phyloP scores from a whole-genome alignment of 176 grass and related monocot genomes.

The Paspalum notatum region DNA sequence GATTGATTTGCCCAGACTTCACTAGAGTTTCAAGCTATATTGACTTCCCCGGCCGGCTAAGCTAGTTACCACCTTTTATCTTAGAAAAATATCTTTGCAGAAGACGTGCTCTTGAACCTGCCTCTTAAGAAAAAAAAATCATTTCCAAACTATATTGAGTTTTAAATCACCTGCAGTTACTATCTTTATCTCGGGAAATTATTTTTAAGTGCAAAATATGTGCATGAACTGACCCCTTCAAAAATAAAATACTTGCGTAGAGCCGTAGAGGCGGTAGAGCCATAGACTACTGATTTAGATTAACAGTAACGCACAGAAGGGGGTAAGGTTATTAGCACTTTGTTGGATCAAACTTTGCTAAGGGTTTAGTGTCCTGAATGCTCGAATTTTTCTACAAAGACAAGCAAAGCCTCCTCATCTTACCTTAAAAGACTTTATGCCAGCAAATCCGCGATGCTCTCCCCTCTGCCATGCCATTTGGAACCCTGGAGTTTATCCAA shows the following conservation, averaged over 20 bases:
- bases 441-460: slow-evolving; percentile 22
- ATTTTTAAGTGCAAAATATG: not conserved
- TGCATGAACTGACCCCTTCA: not conserved
- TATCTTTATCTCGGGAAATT: not conserved
- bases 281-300: slow-evolving; percentile 1
- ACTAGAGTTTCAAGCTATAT: not conserved
- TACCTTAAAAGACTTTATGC: slow-evolving; percentile 41
- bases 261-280: too few relatives aligned
- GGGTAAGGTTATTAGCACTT: slow-evolving; percentile 24
- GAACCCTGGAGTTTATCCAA: slow-evolving; percentile 43
- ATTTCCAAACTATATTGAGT: not conserved
- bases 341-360: not conserved
- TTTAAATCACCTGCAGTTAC: not conserved
- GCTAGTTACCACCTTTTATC: not conserved
- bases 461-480: slow-evolving; percentile 52
- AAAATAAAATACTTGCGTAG: not conserved
- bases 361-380: slow-evolving; percentile 28
- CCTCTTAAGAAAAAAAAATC: not conserved
- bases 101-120: not conserved
- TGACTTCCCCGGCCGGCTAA: not conserved
- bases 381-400: slow-evolving; percentile 9
- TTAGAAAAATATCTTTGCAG: not conserved
- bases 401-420: slow-evolving; percentile 49
- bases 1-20: not conserved
- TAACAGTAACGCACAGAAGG: not conserved